Evolutionary conservation across 129 eudicot species (phyloP).

Genomic region (Flaveria ramosissima): DNA sequence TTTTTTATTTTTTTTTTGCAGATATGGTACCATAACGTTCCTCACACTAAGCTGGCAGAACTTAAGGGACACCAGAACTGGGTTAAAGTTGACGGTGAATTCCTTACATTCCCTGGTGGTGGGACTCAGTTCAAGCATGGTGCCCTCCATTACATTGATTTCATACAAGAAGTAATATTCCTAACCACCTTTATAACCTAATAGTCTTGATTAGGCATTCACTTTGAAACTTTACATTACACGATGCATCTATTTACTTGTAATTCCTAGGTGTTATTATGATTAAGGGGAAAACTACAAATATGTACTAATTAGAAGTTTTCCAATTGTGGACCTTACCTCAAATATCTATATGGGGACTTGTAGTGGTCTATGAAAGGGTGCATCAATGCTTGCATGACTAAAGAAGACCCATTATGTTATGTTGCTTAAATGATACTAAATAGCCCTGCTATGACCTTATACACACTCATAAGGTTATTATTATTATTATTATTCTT

Average conservation of each 20-base stretch:
- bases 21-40: conserved; percentile 93
- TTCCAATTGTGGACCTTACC: background rate
- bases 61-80: conserved; percentile 93
- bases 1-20: conserved; percentile 36
- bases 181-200: conserved; percentile 9
- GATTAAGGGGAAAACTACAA: background rate
- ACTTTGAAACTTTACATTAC: background rate
- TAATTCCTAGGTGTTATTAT: background rate
- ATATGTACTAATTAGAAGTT: background rate
- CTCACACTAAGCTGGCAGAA: conserved; percentile 78
- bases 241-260: background rate
- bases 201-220: background rate
- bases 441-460: background rate
- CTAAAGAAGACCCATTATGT: background rate
- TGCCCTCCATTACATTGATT: conserved; percentile 89
- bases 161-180: conserved; percentile 65
- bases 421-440: background rate
- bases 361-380: background rate
- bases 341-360: background rate
- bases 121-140: conserved; percentile 97
- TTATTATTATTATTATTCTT: too few species aligned
- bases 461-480: background rate
- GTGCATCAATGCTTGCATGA: background rate
- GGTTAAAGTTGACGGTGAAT: conserved; percentile 90
- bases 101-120: conserved; percentile 92